Evolutionary conservation across 2,329 filamentous ascomycete genomes (phyloP).

Genomic region (Colletotrichum navitas): DNA sequence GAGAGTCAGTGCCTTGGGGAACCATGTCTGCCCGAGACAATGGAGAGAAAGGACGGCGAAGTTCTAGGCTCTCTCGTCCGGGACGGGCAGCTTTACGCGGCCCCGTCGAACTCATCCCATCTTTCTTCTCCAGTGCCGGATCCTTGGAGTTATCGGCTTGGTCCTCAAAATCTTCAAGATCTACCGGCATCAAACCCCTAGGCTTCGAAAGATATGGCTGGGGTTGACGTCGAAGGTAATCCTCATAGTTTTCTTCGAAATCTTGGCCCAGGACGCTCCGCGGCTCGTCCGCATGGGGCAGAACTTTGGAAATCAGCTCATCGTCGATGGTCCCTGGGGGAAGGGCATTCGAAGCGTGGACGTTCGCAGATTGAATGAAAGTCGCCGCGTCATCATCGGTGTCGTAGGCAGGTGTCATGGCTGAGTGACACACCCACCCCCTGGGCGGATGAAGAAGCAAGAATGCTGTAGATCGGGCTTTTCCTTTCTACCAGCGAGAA

Average conservation of each 20-base stretch:
- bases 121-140: background rate
- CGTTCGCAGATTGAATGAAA: slow-evolving; percentile 18
- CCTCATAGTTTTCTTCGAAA: slow-evolving; percentile 17
- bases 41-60: background rate
- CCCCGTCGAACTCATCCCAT: background rate
- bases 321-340: slow-evolving; percentile 31
- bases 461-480: background rate
- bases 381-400: slow-evolving; percentile 26
- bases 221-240: slow-evolving; percentile 3
- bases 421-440: background rate
- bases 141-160: slow-evolving; percentile 9
- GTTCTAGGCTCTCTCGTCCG: slow-evolving; percentile 10
- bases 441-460: background rate
- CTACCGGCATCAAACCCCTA: slow-evolving; percentile 1
- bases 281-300: slow-evolving; percentile 29
- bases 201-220: slow-evolving; percentile 22
- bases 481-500: slow-evolving; percentile 4
- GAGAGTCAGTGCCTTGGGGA: slow-evolving; percentile 7
- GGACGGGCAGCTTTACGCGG: background rate
- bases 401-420: slow-evolving; percentile 31
- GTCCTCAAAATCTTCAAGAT: background rate
- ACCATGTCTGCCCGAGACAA: slow-evolving; percentile 26
- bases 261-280: slow-evolving; percentile 10
- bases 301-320: slow-evolving; percentile 25
- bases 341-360: slow-evolving; percentile 21